Evolutionary conservation across 108 stramenopile genomes (phyloP), one percentile per base, ranked within the genome.

Genomic region (Cyclotella distinguenda): DNA sequence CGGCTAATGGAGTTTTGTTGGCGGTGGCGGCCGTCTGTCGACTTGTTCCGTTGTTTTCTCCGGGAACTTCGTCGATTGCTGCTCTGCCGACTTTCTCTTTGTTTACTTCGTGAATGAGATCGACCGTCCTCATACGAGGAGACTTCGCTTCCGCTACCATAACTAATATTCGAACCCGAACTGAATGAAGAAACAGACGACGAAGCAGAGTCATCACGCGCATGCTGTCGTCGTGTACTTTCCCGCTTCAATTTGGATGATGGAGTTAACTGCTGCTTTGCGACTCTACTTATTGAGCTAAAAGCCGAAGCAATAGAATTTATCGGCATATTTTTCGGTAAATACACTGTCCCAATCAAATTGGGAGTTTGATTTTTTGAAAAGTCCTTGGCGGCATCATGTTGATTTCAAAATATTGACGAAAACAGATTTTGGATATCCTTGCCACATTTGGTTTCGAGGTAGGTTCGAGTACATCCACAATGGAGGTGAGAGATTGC

Each of bases 221-320:
- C 22, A 4, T 48, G 47, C 11, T 3, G 13, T 7, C 58, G 40
- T 42, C 16, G 12, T 36, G 42, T 38, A 32, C 28, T 4, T 6
- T 32, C 30, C 30, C 12, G 2, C 12, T 53, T 31, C 15, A 6
- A 15, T 32, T 53, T 53, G 4, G 2, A 32, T 31, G 51, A 53
- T 2, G 51, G 51, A 33, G 51, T 53, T 6, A 53, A 21, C 31
- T 53, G 51, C 28, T 53, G 51, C 51, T 53, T 53, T 4, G 51
- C 51, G 12, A 31, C 51, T 16, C 3, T 27, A 2, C 51, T 33
- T 2, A 53, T 53, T 3, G 31, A 53, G 18, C 32, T 53, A 1
- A 53, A 12, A 32, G 51, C 51, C 32, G 28, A 21, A 1, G 8
- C 51, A 11, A 53, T 10, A 12, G 51, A 53, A 31, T 31, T 4